phyloP scores from a whole-genome alignment of 2,329 filamentous ascomycete species.

The Sporothrix sp. region DNA sequence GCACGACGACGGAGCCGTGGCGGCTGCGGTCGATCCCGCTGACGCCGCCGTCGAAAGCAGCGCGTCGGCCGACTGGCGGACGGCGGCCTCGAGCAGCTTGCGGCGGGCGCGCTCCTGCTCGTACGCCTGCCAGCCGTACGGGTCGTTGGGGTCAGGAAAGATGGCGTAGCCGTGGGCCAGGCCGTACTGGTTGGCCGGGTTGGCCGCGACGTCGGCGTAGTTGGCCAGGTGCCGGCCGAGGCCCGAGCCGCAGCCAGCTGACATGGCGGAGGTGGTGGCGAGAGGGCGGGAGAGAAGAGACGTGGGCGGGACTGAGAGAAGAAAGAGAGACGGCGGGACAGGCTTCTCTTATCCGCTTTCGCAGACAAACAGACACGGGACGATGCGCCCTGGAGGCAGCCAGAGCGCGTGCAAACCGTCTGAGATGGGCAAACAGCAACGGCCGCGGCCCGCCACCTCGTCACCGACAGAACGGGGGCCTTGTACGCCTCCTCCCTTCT shows the following conservation, averaged over 20 bases:
- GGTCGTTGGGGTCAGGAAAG: slow-evolving; percentile 3
- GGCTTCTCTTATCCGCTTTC: too few relatives aligned
- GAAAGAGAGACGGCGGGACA: not conserved
- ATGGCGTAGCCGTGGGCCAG: slow-evolving; percentile 6
- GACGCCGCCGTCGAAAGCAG: not conserved
- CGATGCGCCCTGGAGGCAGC: too few relatives aligned
- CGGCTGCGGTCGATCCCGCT: not conserved
- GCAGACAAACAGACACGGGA: too few relatives aligned
- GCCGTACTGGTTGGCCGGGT: slow-evolving; percentile 11
- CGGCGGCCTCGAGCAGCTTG: not conserved
- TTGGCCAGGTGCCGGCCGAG: not conserved
- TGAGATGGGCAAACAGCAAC: too few relatives aligned
- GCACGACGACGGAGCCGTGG: not conserved
- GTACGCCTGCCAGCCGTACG: slow-evolving; percentile 10
- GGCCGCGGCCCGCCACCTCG: too few relatives aligned
- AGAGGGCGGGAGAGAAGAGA: not conserved
- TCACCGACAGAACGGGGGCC: too few relatives aligned
- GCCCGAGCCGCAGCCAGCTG: not conserved
- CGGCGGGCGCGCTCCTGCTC: slow-evolving; percentile 3
- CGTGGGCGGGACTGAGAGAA: not conserved
- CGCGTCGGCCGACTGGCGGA: not conserved
- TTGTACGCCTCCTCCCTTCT: too few relatives aligned
- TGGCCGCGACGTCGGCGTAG: slow-evolving; percentile 3
- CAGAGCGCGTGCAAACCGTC: too few relatives aligned
- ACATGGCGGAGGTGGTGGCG: not conserved